Evolutionary conservation across 2,329 filamentous ascomycete species (phyloP), one percentile per base, ranked within the genome.

Genomic region (Dothidotthia symphoricarpi): DNA sequence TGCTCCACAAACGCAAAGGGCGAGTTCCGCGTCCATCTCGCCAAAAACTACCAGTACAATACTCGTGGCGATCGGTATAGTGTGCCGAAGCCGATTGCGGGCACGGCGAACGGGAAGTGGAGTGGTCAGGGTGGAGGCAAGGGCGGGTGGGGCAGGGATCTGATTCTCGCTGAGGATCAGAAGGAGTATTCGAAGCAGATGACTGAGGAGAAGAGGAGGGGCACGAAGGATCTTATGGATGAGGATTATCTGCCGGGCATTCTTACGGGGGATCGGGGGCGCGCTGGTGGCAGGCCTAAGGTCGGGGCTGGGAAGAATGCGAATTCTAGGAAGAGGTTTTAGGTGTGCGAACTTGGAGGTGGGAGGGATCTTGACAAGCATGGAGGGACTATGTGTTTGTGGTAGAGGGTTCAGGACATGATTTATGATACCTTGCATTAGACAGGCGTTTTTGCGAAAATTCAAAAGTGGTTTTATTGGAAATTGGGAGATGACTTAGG

Each of bases 31-130:
- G 69, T 98, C 43, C 87, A 96, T 63, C 74, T 98, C 43, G 95
- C 95, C 75, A 84, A 83, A 68, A 95, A 95, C 67, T 95, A 93
- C 75, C 88, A 96, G 70, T 95, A 85, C 83, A 97, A 95, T 69
- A 95, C 85, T 53, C 79, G 90, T 16, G 93, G 93, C 35, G 93
- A 96, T 67, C 81, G 88, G 25, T 98, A 85, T 73, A 94, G 88
- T 64, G 82, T 98, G 29, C 93, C 93, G 1, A 97, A 96, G 72
- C 87, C 93, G 0, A 79, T 86, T 10, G 81, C 86, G 44, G 93
- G 93, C 2, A 84, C 80, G 11, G 71, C 90, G 6, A 95, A 82
- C 66, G 89, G 88, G 31, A 88, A 89, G 66, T 75, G 69, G 67
- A 79, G 72, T 36, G 71, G 77, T 7, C 75, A 73, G 28, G 82